Base-by-base conservation (phyloP, 148 eudicot species). In the Rheum nobile region DNA sequence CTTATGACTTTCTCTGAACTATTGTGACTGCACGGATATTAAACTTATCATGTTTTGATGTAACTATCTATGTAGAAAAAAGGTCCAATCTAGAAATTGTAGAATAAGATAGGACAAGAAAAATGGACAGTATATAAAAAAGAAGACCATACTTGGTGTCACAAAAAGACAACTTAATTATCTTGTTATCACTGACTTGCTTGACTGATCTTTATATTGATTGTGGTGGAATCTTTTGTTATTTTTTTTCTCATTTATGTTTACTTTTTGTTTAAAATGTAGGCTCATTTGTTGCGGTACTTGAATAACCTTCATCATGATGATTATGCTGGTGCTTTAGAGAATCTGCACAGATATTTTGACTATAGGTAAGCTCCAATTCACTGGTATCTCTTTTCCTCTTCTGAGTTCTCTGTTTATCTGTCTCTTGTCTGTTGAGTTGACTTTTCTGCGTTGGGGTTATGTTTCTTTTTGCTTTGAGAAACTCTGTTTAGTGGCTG, bases 311-410 rank as follows among this genome's bases (percentile, higher is more conserved):
- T 91, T 47, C 82, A 90, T 87, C 99, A 95, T 74, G 92, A 90
- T 57, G 97, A 95, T 83, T 91, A 90, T 82, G 86, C 93, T 59
- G 89, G 85, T 70, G 94, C 99, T 82, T 81, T 91, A 84, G 99
- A 95, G 81, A 95, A 91, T 85, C 93, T 95, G 65, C 96, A 90
- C 77, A 96, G 96, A n/a, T 95, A 95, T 84, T 95, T 95, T 88
- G 99, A 95, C 85, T 87, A 91, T 80, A 91, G 98, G 98, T 94
- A 78, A 84, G 71, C 35, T 37, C 26, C 69, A 63, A 63, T 31
- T 39, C 39, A 16, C 32, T 26, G 31, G 32, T 32, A 16, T 63
- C 69, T 63, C n/a, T 16, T 63, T 32, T 65, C 17, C 39, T 31
- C 70, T 31, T 65, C 22, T 14, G 9, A 32, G 70, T 65, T 65